phyloP scores from a whole-genome alignment of 768 basidiomycete species.

The Galerina sulciceps region DNA sequence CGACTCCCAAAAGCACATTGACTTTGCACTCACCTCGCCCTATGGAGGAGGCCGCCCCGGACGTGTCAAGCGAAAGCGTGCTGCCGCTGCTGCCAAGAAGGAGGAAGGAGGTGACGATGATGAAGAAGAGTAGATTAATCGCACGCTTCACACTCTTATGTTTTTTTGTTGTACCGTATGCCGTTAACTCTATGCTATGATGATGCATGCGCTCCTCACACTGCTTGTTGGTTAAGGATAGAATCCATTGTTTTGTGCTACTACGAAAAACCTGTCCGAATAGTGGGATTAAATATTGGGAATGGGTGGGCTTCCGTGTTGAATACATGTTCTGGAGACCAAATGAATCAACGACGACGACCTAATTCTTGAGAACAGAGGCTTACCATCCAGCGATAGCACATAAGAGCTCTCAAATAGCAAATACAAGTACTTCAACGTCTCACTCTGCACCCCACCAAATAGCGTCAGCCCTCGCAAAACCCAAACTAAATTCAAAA shows the following conservation, averaged over 20 bases:
- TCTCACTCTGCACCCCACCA: constrained; percentile 66
- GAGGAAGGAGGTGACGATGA: constrained; percentile 90
- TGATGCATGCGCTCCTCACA: constrained; percentile 18
- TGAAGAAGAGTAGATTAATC: constrained; percentile 70
- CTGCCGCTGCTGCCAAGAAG: constrained; percentile 88
- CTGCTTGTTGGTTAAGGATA: not conserved
- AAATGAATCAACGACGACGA: not conserved
- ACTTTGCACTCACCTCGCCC: constrained; percentile 96
- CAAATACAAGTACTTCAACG: constrained; percentile 89
- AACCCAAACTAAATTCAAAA: too few species aligned
- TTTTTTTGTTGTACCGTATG: constrained; percentile 27
- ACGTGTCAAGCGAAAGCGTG: constrained; percentile 99
- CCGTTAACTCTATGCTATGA: constrained; percentile 23
- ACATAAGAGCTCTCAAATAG: constrained; percentile 77
- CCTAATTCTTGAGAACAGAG: not conserved
- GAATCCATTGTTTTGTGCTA: too few species aligned
- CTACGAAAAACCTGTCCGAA: constrained; percentile 33
- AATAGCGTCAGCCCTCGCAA: too few species aligned
- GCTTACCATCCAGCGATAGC: constrained; percentile 75
- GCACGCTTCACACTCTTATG: constrained; percentile 7
- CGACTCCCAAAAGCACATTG: constrained; percentile 99
- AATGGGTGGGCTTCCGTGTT: constrained; percentile 79
- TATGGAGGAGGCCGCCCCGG: constrained; percentile 94
- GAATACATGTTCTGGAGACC: constrained; percentile 74
- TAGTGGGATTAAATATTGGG: constrained; percentile 62